Base-by-base conservation (phyloP, 768 basidiomycete species). In the Lactarius hengduanensis region DNA sequence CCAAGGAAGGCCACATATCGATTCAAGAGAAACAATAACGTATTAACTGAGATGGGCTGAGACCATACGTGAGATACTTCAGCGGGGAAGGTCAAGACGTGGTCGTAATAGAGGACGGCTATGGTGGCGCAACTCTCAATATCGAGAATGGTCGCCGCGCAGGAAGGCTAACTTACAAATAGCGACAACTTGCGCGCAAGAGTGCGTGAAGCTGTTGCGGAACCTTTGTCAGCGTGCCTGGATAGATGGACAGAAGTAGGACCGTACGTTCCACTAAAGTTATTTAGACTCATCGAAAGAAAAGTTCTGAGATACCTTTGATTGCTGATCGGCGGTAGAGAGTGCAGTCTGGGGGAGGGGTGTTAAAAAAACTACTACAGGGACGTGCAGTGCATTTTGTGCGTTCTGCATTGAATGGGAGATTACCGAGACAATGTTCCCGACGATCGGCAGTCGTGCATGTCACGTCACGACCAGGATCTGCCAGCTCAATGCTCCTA, bases 31-130 rank as follows among this genome's bases (percentile, higher is more conserved):
- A 85, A 85, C 70, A 80, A 76, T 38, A 77, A 76, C 2, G 81
- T 75, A 61, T 81, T 79, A 10, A 68, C 59, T 1, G 73, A 75
- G 61, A 78, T 79, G 1, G 77, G 78, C 55, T 77, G 75, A 61
- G 73, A 73, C 84, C 84, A 86, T 6, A 86, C 70, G 59, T 78
- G 77, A 18, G 74, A 70, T 43, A 82, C 71, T 69, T 85, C 84
- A 22, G 72, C 71, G n/a, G 69, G 65, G 28, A 76, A 68, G 6
- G 77, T 77, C 58, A 76, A 56, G 36, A 73, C 4, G 61, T 72
- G 72, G 71, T 77, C 76, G 68, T 76, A 77, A 53, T 72, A 71
- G 36, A 76, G 61, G 0, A 77, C 32, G 18, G 68, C 77, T 77
- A 64, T 20, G 28, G 16, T 59, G 36, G 6, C 26, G 15, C 16